phyloP scores from a whole-genome alignment of 768 basidiomycete genomes.

The Boletus rex-veris region DNA sequence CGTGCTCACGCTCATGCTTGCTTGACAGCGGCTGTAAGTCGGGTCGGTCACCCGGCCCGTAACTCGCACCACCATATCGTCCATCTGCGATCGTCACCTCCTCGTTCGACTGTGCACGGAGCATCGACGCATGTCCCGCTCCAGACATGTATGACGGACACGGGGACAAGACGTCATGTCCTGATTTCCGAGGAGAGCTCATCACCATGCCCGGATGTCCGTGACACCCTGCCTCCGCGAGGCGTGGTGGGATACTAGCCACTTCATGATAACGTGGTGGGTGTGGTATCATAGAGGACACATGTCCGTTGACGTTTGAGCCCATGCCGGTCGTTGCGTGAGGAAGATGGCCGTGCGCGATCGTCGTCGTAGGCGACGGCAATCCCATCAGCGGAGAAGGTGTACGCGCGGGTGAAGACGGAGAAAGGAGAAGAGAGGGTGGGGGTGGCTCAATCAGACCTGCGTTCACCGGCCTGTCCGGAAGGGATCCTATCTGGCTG shows the following conservation, averaged over 20 bases:
- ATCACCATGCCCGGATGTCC: constrained; percentile 12
- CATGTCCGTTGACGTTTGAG: constrained; percentile 6
- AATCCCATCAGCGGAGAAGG: constrained; percentile 13
- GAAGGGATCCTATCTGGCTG: background rate
- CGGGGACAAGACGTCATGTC: constrained; percentile 7
- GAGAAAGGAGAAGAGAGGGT: constrained; percentile 13
- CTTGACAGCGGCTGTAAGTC: constrained; percentile 1
- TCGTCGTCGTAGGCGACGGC: constrained; percentile 11
- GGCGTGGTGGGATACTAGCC: constrained; percentile 12
- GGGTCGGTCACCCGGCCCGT: constrained; percentile 6
- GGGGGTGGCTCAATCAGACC: constrained; percentile 8
- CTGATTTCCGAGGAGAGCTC: constrained; percentile 18
- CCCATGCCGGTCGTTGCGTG: background rate
- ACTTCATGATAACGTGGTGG: constrained; percentile 23
- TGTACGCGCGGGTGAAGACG: constrained; percentile 10
- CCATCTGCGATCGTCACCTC: constrained; percentile 11
- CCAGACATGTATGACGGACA: background rate
- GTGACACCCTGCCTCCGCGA: constrained; percentile 25
- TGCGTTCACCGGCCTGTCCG: background rate
- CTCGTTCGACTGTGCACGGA: constrained; percentile 10
- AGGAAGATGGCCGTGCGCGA: constrained; percentile 4
- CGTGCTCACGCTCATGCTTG: constrained; percentile 9
- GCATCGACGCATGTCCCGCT: background rate
- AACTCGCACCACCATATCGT: background rate
- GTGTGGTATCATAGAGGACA: constrained; percentile 11